Evolutionary conservation across 768 basidiomycete genomes (phyloP).

Genomic region (Rossbeevera mucosa): DNA sequence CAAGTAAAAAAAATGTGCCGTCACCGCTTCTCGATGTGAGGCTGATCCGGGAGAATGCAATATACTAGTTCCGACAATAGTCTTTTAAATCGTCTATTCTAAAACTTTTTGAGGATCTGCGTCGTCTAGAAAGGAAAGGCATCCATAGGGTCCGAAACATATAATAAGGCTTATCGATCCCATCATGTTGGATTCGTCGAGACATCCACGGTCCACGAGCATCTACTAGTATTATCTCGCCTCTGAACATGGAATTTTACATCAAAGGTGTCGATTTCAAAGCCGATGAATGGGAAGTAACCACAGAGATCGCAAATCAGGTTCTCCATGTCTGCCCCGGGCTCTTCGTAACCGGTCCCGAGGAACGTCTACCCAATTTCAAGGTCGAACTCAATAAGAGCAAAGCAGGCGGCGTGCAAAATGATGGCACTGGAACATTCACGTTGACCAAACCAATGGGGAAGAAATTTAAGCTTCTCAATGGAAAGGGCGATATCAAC

Average conservation of each 20-base stretch:
- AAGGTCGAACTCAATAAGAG: slow-evolving; percentile 48
- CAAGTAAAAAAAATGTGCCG: slow-evolving; percentile 18
- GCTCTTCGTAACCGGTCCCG: slow-evolving; percentile 19
- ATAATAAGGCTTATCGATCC: slow-evolving; percentile 6
- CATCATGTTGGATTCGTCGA: not conserved
- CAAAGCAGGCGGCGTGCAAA: slow-evolving; percentile 47
- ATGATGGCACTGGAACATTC: slow-evolving; percentile 48
- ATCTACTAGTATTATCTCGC: not conserved
- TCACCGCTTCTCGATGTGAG: not conserved
- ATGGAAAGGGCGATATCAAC: slow-evolving; percentile 34
- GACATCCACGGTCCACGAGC: not conserved
- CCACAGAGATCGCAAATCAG: slow-evolving; percentile 43
- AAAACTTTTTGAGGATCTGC: slow-evolving; percentile 8
- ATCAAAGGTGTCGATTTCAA: slow-evolving; percentile 33
- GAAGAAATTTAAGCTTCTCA: slow-evolving; percentile 42
- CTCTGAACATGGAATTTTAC: slow-evolving; percentile 36
- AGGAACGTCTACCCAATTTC: slow-evolving; percentile 51
- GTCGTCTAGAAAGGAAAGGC: slow-evolving; percentile 5
- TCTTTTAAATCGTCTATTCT: not conserved
- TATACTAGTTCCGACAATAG: not conserved
- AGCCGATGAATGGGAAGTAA: slow-evolving; percentile 53
- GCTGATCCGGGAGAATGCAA: not conserved
- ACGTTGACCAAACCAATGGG: slow-evolving; percentile 33
- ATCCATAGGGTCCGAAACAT: not conserved
- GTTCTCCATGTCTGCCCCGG: slow-evolving; percentile 47